Conservation (phyloP, 225 moss, liverwort and hornwort species). For the Bryum argenteum region DNA sequence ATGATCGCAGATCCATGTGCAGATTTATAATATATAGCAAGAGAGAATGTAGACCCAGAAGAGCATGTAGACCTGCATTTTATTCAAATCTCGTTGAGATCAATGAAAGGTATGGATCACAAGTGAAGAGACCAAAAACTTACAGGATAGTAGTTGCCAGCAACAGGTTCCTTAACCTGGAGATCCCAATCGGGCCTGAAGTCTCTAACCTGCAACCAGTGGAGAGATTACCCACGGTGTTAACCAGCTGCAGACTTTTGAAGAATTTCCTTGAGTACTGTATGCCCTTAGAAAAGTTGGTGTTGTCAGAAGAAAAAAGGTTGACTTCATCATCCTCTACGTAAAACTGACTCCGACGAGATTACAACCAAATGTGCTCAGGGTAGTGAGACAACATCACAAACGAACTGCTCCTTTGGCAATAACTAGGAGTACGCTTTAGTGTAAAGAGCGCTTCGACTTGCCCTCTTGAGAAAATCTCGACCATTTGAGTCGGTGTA, state of each 20-base stretch:
- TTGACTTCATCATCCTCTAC: background rate
- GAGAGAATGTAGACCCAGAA: constrained; percentile 6
- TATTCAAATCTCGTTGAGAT: background rate
- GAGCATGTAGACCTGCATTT: constrained; percentile 4
- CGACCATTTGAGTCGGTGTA: constrained; percentile 94
- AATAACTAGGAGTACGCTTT: constrained; percentile 17
- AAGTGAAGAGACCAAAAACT: constrained; percentile 15
- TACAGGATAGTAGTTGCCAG: constrained; percentile 99
- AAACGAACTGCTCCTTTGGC: background rate
- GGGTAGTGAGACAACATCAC: background rate
- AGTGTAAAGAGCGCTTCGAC: constrained; percentile 19
- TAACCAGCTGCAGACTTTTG: constrained; percentile 10
- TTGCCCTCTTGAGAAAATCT: constrained; percentile 88
- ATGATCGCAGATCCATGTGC: constrained; percentile 7
- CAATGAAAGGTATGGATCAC: constrained; percentile 17
- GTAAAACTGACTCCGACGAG: background rate
- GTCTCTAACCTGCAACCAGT: constrained; percentile 66
- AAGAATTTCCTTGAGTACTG: background rate
- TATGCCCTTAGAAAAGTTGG: background rate
- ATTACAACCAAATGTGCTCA: constrained; percentile 4
- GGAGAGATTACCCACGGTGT: constrained; percentile 4
- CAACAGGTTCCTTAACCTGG: constrained; percentile 82
- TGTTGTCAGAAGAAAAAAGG: constrained; percentile 18
- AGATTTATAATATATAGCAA: constrained; percentile 1
- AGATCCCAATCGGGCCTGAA: constrained; percentile 82